phyloP scores from a whole-genome alignment of 768 basidiomycete genomes.

The Phylloporus sp. region DNA sequence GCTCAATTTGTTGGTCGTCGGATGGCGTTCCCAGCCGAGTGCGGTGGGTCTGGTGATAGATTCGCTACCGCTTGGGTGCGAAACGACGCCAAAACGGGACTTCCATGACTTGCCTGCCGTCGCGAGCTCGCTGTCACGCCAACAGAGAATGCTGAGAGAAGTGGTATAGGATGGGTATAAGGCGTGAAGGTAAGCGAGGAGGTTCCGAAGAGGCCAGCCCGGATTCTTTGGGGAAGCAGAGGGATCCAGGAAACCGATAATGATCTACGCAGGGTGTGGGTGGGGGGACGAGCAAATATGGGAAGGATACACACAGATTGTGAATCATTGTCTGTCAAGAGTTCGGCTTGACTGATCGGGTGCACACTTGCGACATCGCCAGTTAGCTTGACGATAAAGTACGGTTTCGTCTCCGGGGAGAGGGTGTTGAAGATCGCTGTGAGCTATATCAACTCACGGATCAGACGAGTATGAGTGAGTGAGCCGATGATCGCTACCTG shows the following conservation, averaged over 20 bases:
- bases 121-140: constrained; percentile 64
- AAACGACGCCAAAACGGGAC: constrained; percentile 58
- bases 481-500: constrained; percentile 32
- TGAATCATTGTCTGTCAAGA: constrained; percentile 48
- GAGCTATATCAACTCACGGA: constrained; percentile 36
- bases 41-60: constrained; percentile 47
- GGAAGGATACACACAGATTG: constrained; percentile 37
- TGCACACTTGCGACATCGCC: constrained; percentile 40
- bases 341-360: constrained; percentile 55
- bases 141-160: constrained; percentile 65
- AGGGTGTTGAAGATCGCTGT: constrained; percentile 50
- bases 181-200: constrained; percentile 75
- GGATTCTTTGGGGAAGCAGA: constrained; percentile 71
- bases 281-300: constrained; percentile 8
- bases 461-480: neutral
- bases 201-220: constrained; percentile 92
- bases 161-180: constrained; percentile 48
- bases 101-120: constrained; percentile 44
- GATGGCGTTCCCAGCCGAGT: constrained; percentile 95
- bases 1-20: constrained; percentile 73
- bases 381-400: constrained; percentile 56
- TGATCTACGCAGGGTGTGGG: constrained; percentile 31
- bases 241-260: constrained; percentile 77
- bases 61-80: constrained; percentile 15
- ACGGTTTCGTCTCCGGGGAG: constrained; percentile 41